phyloP scores from a whole-genome alignment of 768 basidiomycete species.

The Glaciozyma antarctica region DNA sequence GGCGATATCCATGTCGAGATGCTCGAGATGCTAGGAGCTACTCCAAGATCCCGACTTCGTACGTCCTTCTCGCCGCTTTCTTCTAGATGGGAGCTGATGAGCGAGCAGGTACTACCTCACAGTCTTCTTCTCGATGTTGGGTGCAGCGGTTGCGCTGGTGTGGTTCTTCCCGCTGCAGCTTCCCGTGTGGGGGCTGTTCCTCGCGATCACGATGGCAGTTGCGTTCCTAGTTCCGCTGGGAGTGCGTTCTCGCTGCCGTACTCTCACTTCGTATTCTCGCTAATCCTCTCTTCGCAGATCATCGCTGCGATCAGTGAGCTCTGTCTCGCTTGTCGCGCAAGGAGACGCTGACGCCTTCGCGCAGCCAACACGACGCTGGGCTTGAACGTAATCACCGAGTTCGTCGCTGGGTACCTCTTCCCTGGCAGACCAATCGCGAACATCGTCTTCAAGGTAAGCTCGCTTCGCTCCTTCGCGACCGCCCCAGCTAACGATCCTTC shows the following conservation, averaged over 20 bases:
- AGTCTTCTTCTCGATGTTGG: constrained; percentile 23
- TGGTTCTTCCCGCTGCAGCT: constrained; percentile 34
- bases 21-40: constrained; percentile 30
- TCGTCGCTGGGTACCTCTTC: constrained; percentile 36
- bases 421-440: constrained; percentile 35
- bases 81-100: constrained; percentile 10
- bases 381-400: constrained; percentile 38
- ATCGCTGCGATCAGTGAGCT: constrained; percentile 22
- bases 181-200: constrained; percentile 35
- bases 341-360: not conserved
- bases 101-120: constrained; percentile 23
- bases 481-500: not conserved
- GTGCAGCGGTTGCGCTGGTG: constrained; percentile 23
- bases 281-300: not conserved
- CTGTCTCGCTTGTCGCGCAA: not conserved
- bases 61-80: not conserved
- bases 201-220: constrained; percentile 33
- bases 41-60: constrained; percentile 16
- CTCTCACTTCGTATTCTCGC: not conserved
- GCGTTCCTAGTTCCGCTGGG: constrained; percentile 30
- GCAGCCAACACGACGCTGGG: constrained; percentile 28
- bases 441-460: constrained; percentile 34
- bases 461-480: not conserved
- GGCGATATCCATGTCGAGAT: constrained; percentile 30
- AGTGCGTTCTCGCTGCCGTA: constrained; percentile 1